phyloP scores from a whole-genome alignment of 768 basidiomycete species.

The Pleurotus ostreatus region DNA sequence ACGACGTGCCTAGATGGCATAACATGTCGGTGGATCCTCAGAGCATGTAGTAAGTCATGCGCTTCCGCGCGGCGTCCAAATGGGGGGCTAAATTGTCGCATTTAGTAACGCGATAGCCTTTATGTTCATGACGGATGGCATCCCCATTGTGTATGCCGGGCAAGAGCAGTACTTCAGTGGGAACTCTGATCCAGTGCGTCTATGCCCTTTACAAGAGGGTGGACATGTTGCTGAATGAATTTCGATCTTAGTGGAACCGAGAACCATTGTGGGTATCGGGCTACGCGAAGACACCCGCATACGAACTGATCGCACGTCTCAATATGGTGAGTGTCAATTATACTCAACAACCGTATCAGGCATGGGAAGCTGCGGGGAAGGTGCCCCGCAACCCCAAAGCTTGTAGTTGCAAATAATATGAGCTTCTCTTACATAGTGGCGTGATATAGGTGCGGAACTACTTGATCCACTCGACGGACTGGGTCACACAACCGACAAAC shows the following conservation, averaged over 20 bases:
- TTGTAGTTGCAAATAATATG: background rate
- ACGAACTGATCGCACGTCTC: constrained; percentile 54
- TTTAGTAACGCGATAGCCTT: constrained; percentile 69
- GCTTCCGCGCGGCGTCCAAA: background rate
- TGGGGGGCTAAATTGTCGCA: background rate
- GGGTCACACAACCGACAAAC: constrained; percentile 47
- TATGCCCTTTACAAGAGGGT: constrained; percentile 1
- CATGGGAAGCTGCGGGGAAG: background rate
- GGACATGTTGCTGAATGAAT: background rate
- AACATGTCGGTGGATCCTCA: constrained; percentile 71
- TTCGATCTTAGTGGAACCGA: constrained; percentile 53
- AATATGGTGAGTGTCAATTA: constrained; percentile 41
- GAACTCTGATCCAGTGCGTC: constrained; percentile 56
- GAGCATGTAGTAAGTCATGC: constrained; percentile 50
- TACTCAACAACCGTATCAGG: background rate
- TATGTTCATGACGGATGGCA: constrained; percentile 77
- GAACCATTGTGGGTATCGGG: constrained; percentile 72
- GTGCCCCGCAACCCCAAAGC: no score
- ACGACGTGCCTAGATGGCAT: constrained; percentile 72
- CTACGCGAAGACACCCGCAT: constrained; percentile 55
- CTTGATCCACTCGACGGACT: constrained; percentile 50
- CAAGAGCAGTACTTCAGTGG: constrained; percentile 74
- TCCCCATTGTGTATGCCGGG: constrained; percentile 80
- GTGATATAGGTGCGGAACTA: constrained; percentile 55
- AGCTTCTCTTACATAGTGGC: background rate